Evolutionary conservation across 2,329 filamentous ascomycete species (phyloP).

Genomic region (Epichloe glyceriae): DNA sequence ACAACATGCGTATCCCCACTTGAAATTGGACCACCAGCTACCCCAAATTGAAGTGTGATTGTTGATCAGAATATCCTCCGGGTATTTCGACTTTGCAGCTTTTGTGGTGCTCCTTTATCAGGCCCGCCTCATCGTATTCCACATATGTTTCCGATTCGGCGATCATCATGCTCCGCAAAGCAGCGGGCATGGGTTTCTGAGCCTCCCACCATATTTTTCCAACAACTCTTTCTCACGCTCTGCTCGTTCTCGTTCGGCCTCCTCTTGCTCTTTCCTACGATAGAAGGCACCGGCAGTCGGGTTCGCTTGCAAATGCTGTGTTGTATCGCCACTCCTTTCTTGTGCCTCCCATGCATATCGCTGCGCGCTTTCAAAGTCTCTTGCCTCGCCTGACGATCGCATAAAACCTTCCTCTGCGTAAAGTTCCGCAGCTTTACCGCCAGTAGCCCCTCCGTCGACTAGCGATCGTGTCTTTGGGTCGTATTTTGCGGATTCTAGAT

Average conservation of each 20-base stretch:
- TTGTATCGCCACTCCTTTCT: conserved; percentile 65
- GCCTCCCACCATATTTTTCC: conserved; percentile 73
- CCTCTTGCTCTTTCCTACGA: conserved; percentile 66
- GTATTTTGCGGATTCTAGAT: conserved; percentile 93
- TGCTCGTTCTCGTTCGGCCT: conserved; percentile 54
- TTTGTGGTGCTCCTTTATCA: conserved; percentile 74
- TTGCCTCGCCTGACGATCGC: conserved; percentile 77
- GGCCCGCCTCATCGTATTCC: conserved; percentile 84
- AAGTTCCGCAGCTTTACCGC: conserved; percentile 65
- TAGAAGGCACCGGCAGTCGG: conserved; percentile 82
- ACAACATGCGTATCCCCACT: conserved; percentile 94
- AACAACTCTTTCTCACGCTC: conserved; percentile 57
- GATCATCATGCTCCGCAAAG: conserved; percentile 53
- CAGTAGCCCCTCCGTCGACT: conserved; percentile 70
- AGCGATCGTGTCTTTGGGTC: conserved; percentile 92
- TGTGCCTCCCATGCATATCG: conserved; percentile 91
- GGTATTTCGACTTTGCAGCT: conserved; percentile 76
- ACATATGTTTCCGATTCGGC: conserved; percentile 77
- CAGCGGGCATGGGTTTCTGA: conserved; percentile 39
- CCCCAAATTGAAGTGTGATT: conserved; percentile 93
- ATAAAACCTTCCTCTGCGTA: conserved; percentile 92
- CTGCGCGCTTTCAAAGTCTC: conserved; percentile 82
- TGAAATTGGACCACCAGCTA: conserved; percentile 92
- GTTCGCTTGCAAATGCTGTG: conserved; percentile 86
- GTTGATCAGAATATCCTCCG: conserved; percentile 75